phyloP scores from a whole-genome alignment of 495 filamentous ascomycete genomes.

The Xylaria grammica region DNA sequence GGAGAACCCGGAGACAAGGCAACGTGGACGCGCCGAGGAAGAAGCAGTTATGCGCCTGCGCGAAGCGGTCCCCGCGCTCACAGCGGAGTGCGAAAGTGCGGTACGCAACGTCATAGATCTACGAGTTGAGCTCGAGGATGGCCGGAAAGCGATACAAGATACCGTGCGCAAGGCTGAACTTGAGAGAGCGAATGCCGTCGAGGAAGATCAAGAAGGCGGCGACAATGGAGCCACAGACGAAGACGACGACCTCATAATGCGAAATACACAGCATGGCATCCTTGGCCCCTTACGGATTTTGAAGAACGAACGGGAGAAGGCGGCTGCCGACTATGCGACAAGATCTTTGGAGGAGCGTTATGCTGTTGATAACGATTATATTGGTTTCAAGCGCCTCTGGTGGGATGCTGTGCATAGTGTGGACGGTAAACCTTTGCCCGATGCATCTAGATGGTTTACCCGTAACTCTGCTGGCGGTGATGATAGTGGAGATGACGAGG shows the following conservation, averaged over 20 bases:
- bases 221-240: slow-evolving; percentile 25
- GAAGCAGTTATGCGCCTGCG: slow-evolving; percentile 42
- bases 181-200: slow-evolving; percentile 52
- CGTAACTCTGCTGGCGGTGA: slow-evolving; percentile 37
- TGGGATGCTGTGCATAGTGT: slow-evolving; percentile 75
- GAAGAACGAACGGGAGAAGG: slow-evolving; percentile 40
- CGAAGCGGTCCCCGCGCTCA: slow-evolving; percentile 44
- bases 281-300: slow-evolving; percentile 41
- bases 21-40: slow-evolving; percentile 43
- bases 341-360: slow-evolving; percentile 60
- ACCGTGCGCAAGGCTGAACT: slow-evolving; percentile 54
- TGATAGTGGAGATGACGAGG: slow-evolving; percentile 49
- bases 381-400: slow-evolving; percentile 74
- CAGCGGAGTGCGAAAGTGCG: slow-evolving; percentile 46
- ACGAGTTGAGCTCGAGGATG: slow-evolving; percentile 53
- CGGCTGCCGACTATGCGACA: slow-evolving; percentile 43
- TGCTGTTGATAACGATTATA: slow-evolving; percentile 77
- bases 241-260: slow-evolving; percentile 34
- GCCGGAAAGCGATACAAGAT: slow-evolving; percentile 42
- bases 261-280: slow-evolving; percentile 15
- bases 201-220: slow-evolving; percentile 27
- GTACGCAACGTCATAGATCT: slow-evolving; percentile 52
- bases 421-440: slow-evolving; percentile 68
- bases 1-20: slow-evolving; percentile 39
- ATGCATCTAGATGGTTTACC: slow-evolving; percentile 75